Base-by-base conservation (phyloP, 23 red algal genomes). In the Gracilaria caudata region DNA sequence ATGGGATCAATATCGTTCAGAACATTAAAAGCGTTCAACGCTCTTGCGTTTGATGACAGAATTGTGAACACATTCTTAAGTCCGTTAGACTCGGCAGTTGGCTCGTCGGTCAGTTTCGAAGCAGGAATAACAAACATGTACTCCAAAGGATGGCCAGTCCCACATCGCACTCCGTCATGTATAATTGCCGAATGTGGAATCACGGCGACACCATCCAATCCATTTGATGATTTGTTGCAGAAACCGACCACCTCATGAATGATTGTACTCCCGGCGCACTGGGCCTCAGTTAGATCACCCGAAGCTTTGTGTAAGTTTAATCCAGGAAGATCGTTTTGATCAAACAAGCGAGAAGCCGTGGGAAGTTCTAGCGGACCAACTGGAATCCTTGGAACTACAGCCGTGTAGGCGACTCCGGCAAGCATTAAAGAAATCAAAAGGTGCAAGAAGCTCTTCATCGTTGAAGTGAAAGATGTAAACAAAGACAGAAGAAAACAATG, bases 41-140 rank as follows among this genome's bases (percentile, higher is more conserved):
- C 73, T 19, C 86, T 61, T 6, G 74, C 35, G 47, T 90, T 90
- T 35, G 61, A n/a, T 1, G 38, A 53, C 20, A 80, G 28, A 43
- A 79, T 90, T 7, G 23, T 35, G 75, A 59, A 90, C 26, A 90
- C 32, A 40, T 49, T 37, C 23, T 20, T 37, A 33, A 90, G 30
- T 14, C 77, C 74, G 40, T 72, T 81, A 3, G 65, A 51, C 16
- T 51, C 28, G 25, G 86, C 86, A n/a, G 77, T 80, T 68, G 34
- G 17, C 21, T 55, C 63, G 39, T 79, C 77, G 19, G 28, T 68
- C 51, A 90, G 34, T 34, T 80, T 39, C n/a, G 59, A 39, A 21
- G 51, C 73, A 4, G 86, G 73, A 66, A 81, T 60, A 40, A 90
- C 8, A 38, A 66, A 43, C 29, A 80, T 79, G 86, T 90, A 90